Conservation (phyloP, 208 protist species). For the Trichomonas tenax region DNA sequence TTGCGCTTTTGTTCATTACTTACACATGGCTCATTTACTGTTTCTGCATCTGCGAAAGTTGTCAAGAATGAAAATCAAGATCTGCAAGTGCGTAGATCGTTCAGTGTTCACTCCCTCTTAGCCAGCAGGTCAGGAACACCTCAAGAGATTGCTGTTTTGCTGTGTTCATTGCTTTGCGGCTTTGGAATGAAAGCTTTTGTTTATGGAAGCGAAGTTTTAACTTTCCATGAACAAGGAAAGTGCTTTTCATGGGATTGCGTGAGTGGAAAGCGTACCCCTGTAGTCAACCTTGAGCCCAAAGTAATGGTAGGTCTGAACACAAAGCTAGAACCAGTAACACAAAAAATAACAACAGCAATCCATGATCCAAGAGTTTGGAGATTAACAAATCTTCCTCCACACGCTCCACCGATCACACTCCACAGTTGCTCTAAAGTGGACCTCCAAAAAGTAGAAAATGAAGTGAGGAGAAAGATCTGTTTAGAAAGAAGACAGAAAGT, state of each 20-base stretch:
- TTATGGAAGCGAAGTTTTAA: background rate
- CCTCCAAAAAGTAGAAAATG: background rate
- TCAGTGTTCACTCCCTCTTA: background rate
- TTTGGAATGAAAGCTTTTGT: background rate
- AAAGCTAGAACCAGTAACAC: background rate
- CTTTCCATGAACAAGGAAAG: background rate
- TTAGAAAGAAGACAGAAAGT: background rate
- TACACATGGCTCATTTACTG: background rate
- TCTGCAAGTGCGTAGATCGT: background rate
- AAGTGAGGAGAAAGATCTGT: background rate
- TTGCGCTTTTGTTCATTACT: background rate
- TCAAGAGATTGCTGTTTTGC: background rate
- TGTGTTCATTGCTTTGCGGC: background rate
- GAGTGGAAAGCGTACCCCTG: background rate
- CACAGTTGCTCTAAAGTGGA: background rate
- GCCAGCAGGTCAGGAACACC: background rate
- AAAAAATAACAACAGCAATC: background rate
- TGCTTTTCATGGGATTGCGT: background rate
- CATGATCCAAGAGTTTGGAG: background rate
- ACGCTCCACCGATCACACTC: background rate
- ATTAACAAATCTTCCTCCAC: background rate
- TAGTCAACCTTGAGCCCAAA: background rate
- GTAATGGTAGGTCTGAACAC: background rate
- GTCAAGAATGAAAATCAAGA: background rate
- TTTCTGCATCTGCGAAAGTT: background rate